A percentile compares a stretch with the other conserved stretches of the same genome.
These are phyloP conservation scores for Phytophthora boehmeriae DNA, from an alignment of 352 stramenopile species.

Conservation along the genomic window DNA sequence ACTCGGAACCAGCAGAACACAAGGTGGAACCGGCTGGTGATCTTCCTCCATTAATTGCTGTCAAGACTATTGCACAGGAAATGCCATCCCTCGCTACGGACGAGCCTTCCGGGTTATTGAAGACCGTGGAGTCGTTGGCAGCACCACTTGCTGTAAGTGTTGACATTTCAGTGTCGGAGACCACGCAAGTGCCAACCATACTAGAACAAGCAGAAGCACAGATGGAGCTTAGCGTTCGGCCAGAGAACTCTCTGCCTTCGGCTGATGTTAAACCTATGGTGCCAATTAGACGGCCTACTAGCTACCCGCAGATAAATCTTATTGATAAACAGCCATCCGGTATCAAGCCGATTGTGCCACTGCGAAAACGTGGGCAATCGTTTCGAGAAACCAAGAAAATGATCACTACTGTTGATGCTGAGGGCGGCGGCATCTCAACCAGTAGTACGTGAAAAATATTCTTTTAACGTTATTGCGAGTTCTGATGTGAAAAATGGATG, in stretches of 20 bases:
- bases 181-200: not conserved
- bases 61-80: too few species aligned
- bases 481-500: not conserved
- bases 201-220: conserved; percentile 1
- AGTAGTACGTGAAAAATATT: conserved; percentile 57
- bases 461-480: not conserved
- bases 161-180: not conserved
- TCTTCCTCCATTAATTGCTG: conserved; percentile 1
- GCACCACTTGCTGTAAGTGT: not conserved
- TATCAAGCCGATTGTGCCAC: conserved; percentile 58
- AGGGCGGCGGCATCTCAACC: conserved; percentile 67
- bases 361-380: conserved; percentile 69
- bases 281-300: conserved; percentile 10
- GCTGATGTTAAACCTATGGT: conserved; percentile 27
- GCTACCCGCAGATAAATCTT: conserved; percentile 11
- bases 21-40: conserved; percentile 6
- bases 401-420: conserved; percentile 47
- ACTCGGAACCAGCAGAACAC: not conserved
- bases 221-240: not conserved
- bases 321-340: conserved; percentile 51
- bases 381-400: conserved; percentile 74
- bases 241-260: conserved; percentile 12
- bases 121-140: not conserved
- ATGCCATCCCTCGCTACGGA: too few species aligned
- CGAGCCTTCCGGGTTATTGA: too few species aligned